These are phyloP conservation scores for Trichoderma brevicompactum DNA, from an alignment of 2,329 filamentous ascomycete species.

Conservation along the genomic window DNA sequence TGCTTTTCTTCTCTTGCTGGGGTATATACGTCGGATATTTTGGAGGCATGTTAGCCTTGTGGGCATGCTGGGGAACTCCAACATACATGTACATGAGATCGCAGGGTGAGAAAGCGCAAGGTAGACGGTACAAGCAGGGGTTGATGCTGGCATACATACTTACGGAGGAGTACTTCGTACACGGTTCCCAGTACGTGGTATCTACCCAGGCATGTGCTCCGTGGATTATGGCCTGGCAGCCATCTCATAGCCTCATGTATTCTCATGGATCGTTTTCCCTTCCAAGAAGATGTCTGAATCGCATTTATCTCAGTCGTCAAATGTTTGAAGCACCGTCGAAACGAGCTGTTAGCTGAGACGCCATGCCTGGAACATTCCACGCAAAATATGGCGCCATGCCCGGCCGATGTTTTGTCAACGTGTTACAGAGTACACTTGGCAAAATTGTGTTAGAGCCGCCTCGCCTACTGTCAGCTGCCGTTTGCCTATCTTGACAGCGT, in stretches of 20 bases:
- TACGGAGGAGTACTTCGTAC: background rate
- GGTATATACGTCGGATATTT: background rate
- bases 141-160: background rate
- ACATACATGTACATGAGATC: background rate
- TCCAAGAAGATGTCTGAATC: background rate
- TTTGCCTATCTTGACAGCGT: constrained; percentile 14
- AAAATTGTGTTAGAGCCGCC: background rate
- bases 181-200: background rate
- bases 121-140: background rate
- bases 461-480: constrained; percentile 1
- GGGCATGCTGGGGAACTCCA: background rate
- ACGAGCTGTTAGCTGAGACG: background rate
- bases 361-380: background rate
- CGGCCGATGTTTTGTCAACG: background rate
- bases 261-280: background rate
- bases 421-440: background rate
- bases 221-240: background rate
- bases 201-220: background rate
- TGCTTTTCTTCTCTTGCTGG: background rate
- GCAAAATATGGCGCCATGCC: background rate
- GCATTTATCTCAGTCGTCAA: constrained; percentile 13
- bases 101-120: background rate
- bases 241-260: background rate
- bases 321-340: constrained; percentile 9
- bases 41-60: background rate